Evolutionary conservation across 1,139 yeast species (phyloP), one percentile per base, ranked within the genome.

Genomic region (Zhuliangozyma parablackwelliae): DNA sequence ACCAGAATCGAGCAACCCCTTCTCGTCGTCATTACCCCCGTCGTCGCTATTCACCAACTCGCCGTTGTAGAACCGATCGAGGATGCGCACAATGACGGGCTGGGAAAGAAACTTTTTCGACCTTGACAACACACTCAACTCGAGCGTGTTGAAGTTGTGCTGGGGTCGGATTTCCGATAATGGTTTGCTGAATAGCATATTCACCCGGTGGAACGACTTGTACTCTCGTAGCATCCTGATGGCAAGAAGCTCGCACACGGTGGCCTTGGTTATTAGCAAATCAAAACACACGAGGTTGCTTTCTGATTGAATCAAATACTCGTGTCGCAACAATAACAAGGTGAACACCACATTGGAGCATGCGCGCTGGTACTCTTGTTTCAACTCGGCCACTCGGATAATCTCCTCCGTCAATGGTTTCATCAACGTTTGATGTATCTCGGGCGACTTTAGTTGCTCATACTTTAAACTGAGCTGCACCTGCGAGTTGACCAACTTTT

Each of bases 371-470:
- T 23, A 7, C 24, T 23, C 24, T 34, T 55, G 44, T 31, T 30
- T 33, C 11, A n/a, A 27, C 32, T 29, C 35, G 12, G 12, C 11
- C 7, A 26, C 3, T 36, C 34, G 8, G 21, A 64, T 45, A 10
- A 66, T 57, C 37, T 54, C 55, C 27, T 56, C 50, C 3, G 71
- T 63, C 21, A 78, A 54, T 1, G 84, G 83, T 45, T 72, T 69
- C 32, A 78, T 65, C 30, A 78, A 53, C 3, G 77, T 64, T 20
- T 75, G 51, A 39, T 74, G 67, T 28, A 73, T 68, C 49, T 75
- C 82, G 2, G 81, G 82, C 2, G 77, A 59, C 41, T 70, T 69
- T 40, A 78, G 57, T 52, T 76, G 82, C 44, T 78, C 82, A 51
- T 74, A 74, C 38, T 73, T 75, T 43, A 78, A 60, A 39, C 73